These are phyloP conservation scores for Triticum turgidum DNA, from an alignment of 176 grass and related monocot species.

Conservation along the genomic window DNA sequence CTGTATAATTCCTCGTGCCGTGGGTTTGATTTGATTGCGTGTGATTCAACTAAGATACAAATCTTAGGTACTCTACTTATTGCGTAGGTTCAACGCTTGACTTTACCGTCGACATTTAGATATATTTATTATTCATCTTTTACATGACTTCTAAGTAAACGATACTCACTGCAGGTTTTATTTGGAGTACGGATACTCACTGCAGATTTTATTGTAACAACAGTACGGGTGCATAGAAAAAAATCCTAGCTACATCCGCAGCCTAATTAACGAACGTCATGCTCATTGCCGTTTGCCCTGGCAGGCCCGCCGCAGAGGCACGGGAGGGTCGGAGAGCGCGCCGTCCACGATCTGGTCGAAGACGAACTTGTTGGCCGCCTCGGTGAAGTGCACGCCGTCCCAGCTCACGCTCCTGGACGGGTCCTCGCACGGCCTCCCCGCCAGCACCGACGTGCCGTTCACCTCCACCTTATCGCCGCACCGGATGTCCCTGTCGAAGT, in stretches of 20 bases:
- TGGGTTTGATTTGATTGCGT: no score
- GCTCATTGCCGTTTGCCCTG: slow-evolving; percentile 29
- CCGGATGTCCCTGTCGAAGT: slow-evolving; percentile 46
- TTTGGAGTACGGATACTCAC: no score
- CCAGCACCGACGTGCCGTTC: slow-evolving; percentile 60
- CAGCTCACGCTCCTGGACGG: slow-evolving; percentile 75
- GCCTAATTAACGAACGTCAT: background rate
- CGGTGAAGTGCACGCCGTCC: slow-evolving; percentile 88
- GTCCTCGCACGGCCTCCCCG: slow-evolving; percentile 57
- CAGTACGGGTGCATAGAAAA: background rate
- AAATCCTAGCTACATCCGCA: background rate
- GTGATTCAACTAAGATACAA: no score
- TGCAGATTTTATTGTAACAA: no score
- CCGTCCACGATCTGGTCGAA: slow-evolving; percentile 57
- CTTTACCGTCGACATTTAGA: no score
- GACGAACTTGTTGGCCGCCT: slow-evolving; percentile 84
- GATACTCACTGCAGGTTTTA: background rate
- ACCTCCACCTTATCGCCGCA: slow-evolving; percentile 61
- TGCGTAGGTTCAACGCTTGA: no score
- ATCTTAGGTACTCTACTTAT: no score
- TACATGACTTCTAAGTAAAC: no score
- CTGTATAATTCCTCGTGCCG: no score
- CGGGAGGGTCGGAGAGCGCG: slow-evolving; percentile 42
- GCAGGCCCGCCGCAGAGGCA: slow-evolving; percentile 47
- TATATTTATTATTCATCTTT: no score